These are phyloP conservation scores for Aspergillus amoenus DNA, from an alignment of 2,329 filamentous ascomycete species.

Conservation along the genomic window DNA sequence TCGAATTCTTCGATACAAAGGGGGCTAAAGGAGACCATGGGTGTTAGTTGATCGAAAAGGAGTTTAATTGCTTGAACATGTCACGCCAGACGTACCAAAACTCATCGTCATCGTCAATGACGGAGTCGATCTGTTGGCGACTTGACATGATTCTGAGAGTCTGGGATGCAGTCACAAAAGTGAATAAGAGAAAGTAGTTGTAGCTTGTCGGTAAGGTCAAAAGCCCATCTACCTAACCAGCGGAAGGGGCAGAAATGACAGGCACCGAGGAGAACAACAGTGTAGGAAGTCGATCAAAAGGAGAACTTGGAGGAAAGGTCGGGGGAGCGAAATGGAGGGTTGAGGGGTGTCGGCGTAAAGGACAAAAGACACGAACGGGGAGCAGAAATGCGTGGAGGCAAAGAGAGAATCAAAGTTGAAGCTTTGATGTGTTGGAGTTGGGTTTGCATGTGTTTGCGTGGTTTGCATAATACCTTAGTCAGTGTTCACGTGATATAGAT, in stretches of 20 bases:
- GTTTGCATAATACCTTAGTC: constrained; percentile 15
- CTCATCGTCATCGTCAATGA: constrained; percentile 52
- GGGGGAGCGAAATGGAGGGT: not conserved
- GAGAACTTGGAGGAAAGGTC: not conserved
- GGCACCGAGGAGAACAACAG: constrained; percentile 19
- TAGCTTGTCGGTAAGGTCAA: constrained; percentile 13
- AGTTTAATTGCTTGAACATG: not conserved
- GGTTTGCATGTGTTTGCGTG: constrained; percentile 22
- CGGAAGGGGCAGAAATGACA: constrained; percentile 21
- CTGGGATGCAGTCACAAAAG: constrained; percentile 13
- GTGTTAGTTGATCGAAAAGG: constrained; percentile 22
- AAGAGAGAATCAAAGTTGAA: constrained; percentile 23
- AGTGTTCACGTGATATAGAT: constrained; percentile 11
- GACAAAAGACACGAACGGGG: constrained; percentile 1
- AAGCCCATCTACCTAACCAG: constrained; percentile 19
- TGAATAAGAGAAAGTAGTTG: constrained; percentile 16
- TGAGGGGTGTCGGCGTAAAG: constrained; percentile 3
- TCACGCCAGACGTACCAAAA: constrained; percentile 39
- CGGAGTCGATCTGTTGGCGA: constrained; percentile 47
- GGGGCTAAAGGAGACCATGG: constrained; percentile 59
- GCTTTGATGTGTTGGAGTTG: constrained; percentile 21
- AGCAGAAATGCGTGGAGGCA: constrained; percentile 21
- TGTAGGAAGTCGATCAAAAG: constrained; percentile 13
- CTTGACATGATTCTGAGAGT: constrained; percentile 41
- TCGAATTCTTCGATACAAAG: constrained; percentile 99